These are phyloP conservation scores for Candida railenensis DNA, from an alignment of 805 yeast genomes.

Conservation along the genomic window DNA sequence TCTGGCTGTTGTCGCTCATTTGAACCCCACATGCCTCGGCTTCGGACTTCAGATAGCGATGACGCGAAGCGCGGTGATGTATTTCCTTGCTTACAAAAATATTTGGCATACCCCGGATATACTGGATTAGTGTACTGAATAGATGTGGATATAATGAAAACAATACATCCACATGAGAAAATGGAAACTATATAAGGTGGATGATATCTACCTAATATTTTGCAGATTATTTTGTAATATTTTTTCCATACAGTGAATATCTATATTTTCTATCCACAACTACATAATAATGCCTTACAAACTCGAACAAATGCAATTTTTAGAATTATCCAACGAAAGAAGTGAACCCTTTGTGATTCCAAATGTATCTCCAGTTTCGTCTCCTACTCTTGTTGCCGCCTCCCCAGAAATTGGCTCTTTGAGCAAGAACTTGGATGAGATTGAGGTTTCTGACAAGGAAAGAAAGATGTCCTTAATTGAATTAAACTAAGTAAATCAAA, in stretches of 20 bases:
- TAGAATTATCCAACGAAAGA: constrained; percentile 54
- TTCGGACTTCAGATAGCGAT: constrained; percentile 1
- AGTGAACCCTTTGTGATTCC: constrained; percentile 67
- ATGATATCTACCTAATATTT: too few relatives aligned
- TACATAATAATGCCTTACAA: constrained; percentile 6
- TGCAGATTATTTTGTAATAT: too few relatives aligned
- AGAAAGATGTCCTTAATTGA: constrained; percentile 24
- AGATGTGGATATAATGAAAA: too few relatives aligned
- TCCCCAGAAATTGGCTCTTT: not conserved
- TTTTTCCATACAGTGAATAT: too few relatives aligned
- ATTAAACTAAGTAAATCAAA: constrained; percentile 22
- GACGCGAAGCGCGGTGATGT: not conserved
- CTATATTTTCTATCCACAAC: too few relatives aligned
- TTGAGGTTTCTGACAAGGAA: constrained; percentile 8
- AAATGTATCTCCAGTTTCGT: constrained; percentile 56
- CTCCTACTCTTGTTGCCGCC: constrained; percentile 16
- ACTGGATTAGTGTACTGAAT: too few relatives aligned
- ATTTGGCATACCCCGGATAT: not conserved
- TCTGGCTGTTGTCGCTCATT: not conserved
- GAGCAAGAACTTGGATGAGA: not conserved
- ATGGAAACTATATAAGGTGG: too few relatives aligned
- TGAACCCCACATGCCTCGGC: not conserved
- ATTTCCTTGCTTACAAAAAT: not conserved
- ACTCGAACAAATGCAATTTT: constrained; percentile 31
- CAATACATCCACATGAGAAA: too few relatives aligned